phyloP scores from a whole-genome alignment of 2,329 filamentous ascomycete species.

The Penicillium sp. region DNA sequence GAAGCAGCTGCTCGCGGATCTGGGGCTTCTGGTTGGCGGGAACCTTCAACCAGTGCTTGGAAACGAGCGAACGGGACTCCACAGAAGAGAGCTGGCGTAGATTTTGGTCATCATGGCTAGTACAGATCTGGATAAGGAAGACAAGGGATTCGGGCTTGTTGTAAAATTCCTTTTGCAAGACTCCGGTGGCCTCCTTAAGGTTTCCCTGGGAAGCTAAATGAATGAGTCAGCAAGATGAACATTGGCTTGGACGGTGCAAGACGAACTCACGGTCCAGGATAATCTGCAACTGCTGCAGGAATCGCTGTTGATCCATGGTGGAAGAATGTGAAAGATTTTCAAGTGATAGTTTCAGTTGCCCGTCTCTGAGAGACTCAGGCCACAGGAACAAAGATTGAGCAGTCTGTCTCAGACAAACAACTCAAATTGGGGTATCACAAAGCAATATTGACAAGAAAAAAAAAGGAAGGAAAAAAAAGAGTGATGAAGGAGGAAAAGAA shows the following conservation, averaged over 20 bases:
- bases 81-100: conserved; percentile 89
- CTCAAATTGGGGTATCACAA: conserved; percentile 34
- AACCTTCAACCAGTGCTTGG: conserved; percentile 80
- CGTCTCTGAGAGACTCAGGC: conserved; percentile 13
- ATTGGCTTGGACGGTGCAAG: background rate
- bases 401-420: conserved; percentile 32
- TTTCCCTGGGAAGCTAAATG: conserved; percentile 75
- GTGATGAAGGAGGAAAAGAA: conserved; percentile 17
- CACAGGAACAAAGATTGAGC: conserved; percentile 25
- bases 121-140: conserved; percentile 82
- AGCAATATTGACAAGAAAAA: conserved; percentile 18
- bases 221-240: conserved; percentile 17
- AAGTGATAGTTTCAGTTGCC: conserved; percentile 4
- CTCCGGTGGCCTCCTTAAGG: conserved; percentile 84
- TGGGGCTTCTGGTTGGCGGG: conserved; percentile 72
- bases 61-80: conserved; percentile 77
- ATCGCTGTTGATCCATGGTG: conserved; percentile 75
- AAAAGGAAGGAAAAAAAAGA: conserved; percentile 18
- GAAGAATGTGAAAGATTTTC: conserved; percentile 8
- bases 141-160: conserved; percentile 78
- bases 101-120: conserved; percentile 67
- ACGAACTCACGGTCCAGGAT: conserved; percentile 74
- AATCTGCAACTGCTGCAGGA: conserved; percentile 82
- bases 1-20: conserved; percentile 77
- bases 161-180: conserved; percentile 93